Evolutionary conservation across 306 rosid species (phyloP).

Genomic region (apple (Malus domestica)): ASM211411v1 NC_041796.1:10532501-10533000

Average conservation of each 20-base stretch:
- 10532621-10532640: background rate
- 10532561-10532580: constrained; percentile 87
- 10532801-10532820: background rate
- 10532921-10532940: background rate
- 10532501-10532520: constrained; percentile 85
- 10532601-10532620: constrained; percentile 16
- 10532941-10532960: background rate
- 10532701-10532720: background rate
- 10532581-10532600: constrained; percentile 90
- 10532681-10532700: background rate
- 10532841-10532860: background rate
- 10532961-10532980: background rate
- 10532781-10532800: background rate
- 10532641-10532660: background rate
- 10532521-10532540: constrained; percentile 75
- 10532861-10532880: background rate
- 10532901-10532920: background rate
- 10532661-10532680: background rate
- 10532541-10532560: constrained; percentile 95
- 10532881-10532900: background rate
- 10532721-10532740: background rate
- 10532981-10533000: too few relatives aligned
- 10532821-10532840: background rate
- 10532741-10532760: background rate
- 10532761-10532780: background rate